Percentiles rank a stretch among this genome's conserved stretches.
Evolutionary conservation across 768 basidiomycete genomes (phyloP).

Genomic region (Leucosporidium scottii): DNA sequence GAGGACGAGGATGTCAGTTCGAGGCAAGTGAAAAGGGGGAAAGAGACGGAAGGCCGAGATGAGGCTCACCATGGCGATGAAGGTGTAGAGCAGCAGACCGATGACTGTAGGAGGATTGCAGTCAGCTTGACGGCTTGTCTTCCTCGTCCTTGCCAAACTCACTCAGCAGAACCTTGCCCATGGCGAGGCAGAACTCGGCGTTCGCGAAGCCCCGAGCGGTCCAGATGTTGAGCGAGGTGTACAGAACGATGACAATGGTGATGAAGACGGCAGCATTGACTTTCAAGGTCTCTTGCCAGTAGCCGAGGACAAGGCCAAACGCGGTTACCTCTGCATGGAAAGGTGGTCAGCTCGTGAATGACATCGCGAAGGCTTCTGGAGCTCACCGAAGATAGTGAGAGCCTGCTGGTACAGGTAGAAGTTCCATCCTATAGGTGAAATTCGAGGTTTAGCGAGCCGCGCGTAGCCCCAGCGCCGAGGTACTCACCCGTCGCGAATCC

Average conservation of each 20-base stretch:
- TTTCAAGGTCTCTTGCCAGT: no score
- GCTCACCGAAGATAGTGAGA: not conserved
- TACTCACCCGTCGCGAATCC: not conserved
- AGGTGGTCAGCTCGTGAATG: no score
- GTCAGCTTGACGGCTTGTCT: no score
- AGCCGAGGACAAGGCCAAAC: not conserved
- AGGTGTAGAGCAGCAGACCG: not conserved
- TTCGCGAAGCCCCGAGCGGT: not conserved
- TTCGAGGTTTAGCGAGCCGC: no score
- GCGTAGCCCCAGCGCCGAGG: no score
- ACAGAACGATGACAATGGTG: not conserved
- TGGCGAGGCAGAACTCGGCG: constrained; percentile 1
- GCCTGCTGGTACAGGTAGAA: not conserved
- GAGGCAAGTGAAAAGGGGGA: no score
- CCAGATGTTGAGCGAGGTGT: not conserved
- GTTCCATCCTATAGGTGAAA: not conserved
- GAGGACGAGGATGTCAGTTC: no score
- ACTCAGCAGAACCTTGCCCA: not conserved
- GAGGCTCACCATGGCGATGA: not conserved
- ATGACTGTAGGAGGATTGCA: not conserved
- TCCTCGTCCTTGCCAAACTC: no score
- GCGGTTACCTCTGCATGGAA: not conserved
- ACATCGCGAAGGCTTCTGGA: no score
- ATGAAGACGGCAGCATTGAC: not conserved
- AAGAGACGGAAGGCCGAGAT: no score